These are phyloP conservation scores for Jackrogersella minutella DNA, from an alignment of 495 filamentous ascomycete species.

Conservation along the genomic window DNA sequence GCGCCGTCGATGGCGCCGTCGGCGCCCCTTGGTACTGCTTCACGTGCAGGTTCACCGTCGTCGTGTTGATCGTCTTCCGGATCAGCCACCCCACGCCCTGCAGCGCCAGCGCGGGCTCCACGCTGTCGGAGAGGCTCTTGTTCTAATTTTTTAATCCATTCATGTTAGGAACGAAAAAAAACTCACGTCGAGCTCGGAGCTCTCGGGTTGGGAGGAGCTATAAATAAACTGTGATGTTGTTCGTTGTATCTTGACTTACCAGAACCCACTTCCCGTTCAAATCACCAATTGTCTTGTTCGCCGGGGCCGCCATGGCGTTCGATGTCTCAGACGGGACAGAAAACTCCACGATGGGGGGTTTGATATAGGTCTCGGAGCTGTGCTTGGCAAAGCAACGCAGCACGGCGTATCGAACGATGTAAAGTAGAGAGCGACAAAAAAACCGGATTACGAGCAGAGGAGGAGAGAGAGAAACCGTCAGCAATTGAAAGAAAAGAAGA, in stretches of 20 bases:
- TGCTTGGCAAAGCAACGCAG: not conserved
- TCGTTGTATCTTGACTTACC: conserved; percentile 58
- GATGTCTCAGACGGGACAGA: conserved; percentile 1
- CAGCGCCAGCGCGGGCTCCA: conserved; percentile 75
- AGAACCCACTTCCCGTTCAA: conserved; percentile 81
- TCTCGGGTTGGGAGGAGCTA: not conserved
- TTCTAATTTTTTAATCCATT: no score
- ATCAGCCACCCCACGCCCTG: conserved; percentile 86
- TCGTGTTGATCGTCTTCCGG: conserved; percentile 76
- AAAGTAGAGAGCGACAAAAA: not conserved
- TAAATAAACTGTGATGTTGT: not conserved
- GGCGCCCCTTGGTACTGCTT: conserved; percentile 66
- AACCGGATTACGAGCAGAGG: conserved; percentile 2
- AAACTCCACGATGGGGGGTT: not conserved
- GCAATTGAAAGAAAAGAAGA: not conserved
- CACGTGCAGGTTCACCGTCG: conserved; percentile 75
- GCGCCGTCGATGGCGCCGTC: conserved; percentile 47
- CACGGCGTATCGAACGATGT: not conserved
- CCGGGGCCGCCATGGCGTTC: conserved; percentile 81
- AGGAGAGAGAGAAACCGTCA: not conserved
- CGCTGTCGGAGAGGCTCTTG: conserved; percentile 75
- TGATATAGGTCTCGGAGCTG: not conserved
- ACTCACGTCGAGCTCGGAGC: not conserved
- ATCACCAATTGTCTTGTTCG: conserved; percentile 72
- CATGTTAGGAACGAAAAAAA: no score